Conservation (phyloP, 2,329 filamentous ascomycete species). For the Pseudogymnoascus sp. region DNA sequence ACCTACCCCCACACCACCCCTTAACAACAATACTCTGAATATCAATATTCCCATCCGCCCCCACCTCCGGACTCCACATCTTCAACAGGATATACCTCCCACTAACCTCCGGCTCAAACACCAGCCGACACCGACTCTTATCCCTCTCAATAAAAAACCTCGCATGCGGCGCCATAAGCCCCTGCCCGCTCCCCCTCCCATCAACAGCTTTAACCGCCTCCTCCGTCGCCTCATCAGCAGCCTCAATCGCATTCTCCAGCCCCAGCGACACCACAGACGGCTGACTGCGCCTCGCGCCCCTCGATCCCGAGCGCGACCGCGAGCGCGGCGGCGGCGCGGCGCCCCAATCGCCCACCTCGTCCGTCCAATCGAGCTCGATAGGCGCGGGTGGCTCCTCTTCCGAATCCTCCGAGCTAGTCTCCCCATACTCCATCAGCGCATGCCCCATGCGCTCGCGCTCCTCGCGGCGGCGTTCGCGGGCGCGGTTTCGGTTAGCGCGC, state of each 20-base stretch:
- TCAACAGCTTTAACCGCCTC: constrained; percentile 51
- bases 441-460: background rate
- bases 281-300: background rate
- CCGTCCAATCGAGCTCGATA: background rate
- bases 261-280: background rate
- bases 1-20: constrained; percentile 79
- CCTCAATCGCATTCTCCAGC: constrained; percentile 20
- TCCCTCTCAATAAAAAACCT: constrained; percentile 76
- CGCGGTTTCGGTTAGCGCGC: constrained; percentile 26
- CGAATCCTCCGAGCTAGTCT: background rate
- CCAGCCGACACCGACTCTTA: constrained; percentile 79
- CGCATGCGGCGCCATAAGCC: constrained; percentile 65
- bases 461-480: background rate
- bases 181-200: constrained; percentile 31
- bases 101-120: constrained; percentile 74
- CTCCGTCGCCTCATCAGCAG: constrained; percentile 44
- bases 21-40: constrained; percentile 79
- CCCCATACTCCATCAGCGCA: background rate
- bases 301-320: background rate
- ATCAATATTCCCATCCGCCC: constrained; percentile 67
- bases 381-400: background rate
- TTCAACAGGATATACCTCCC: constrained; percentile 82
- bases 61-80: constrained; percentile 73
- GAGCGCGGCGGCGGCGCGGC: background rate
- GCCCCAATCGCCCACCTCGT: background rate